Percentiles rank a stretch among this genome's conserved stretches.
These are phyloP conservation scores for Candida manassasensis DNA, from an alignment of 805 yeast species.

Conservation along the genomic window DNA sequence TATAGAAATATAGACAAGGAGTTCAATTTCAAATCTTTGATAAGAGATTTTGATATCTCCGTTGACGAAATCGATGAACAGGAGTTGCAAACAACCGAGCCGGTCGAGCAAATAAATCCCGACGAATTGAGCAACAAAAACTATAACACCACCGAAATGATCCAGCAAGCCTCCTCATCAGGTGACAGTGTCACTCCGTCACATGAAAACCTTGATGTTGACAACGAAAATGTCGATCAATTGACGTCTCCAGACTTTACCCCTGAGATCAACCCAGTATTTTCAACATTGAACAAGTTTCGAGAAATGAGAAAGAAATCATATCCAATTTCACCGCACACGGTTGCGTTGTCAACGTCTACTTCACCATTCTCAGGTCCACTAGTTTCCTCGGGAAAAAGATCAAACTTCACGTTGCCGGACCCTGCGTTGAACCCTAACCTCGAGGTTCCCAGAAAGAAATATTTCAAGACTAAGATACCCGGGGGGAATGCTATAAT, in stretches of 20 bases:
- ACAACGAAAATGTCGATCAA: conserved; percentile 8
- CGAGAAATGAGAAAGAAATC: conserved; percentile 12
- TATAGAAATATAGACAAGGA: conserved; percentile 58
- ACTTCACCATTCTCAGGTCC: conserved; percentile 26
- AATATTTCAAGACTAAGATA: conserved; percentile 24
- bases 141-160: background rate
- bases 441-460: conserved; percentile 23
- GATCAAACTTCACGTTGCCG: conserved; percentile 28
- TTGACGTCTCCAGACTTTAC: conserved; percentile 34
- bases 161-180: background rate
- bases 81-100: background rate
- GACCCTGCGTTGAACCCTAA: conserved; percentile 32
- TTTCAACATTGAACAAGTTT: conserved; percentile 25
- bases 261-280: conserved; percentile 33
- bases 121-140: background rate
- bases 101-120: background rate
- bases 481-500: conserved; percentile 23
- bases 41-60: conserved; percentile 5
- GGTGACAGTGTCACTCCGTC: background rate
- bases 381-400: conserved; percentile 7
- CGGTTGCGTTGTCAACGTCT: conserved; percentile 10
- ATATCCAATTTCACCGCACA: conserved; percentile 18
- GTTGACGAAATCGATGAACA: background rate
- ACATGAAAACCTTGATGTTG: background rate
- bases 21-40: conserved; percentile 43